Evolutionary conservation across 495 filamentous ascomycete species (phyloP).

Genomic region (Neurospora sp.): DNA sequence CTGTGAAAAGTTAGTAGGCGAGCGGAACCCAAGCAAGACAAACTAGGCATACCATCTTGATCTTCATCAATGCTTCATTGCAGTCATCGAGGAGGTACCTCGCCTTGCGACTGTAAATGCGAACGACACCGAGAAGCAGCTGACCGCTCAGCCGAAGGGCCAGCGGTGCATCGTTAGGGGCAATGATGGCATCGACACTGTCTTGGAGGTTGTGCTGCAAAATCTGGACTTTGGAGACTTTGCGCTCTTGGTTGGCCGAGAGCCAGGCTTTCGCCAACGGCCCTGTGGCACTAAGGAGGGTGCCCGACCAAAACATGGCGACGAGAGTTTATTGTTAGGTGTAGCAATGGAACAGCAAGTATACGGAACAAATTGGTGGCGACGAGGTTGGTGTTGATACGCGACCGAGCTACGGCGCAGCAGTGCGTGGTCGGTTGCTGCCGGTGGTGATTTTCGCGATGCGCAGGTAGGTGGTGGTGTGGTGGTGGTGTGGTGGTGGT

Average conservation of each 20-base stretch:
- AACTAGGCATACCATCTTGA: constrained; percentile 70
- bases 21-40: background rate
- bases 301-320: constrained; percentile 97
- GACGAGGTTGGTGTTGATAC: background rate
- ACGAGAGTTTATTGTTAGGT: constrained; percentile 9
- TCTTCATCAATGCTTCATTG: constrained; percentile 92
- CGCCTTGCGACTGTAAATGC: constrained; percentile 95
- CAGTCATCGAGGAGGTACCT: constrained; percentile 94
- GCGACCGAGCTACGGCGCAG: background rate
- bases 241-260: constrained; percentile 94
- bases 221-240: constrained; percentile 90
- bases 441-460: background rate
- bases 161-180: constrained; percentile 88
- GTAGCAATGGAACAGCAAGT: constrained; percentile 12
- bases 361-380: background rate
- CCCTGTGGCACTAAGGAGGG: constrained; percentile 90
- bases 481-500: background rate
- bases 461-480: background rate
- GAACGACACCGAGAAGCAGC: constrained; percentile 85
- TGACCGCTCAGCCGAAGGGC: constrained; percentile 89
- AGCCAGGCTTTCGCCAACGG: constrained; percentile 96
- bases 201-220: constrained; percentile 84
- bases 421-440: background rate
- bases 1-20: constrained; percentile 37
- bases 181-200: constrained; percentile 89